Base-by-base conservation (phyloP, 345 rosid genomes). In the Eucalyptus lansdowneana region DNA sequence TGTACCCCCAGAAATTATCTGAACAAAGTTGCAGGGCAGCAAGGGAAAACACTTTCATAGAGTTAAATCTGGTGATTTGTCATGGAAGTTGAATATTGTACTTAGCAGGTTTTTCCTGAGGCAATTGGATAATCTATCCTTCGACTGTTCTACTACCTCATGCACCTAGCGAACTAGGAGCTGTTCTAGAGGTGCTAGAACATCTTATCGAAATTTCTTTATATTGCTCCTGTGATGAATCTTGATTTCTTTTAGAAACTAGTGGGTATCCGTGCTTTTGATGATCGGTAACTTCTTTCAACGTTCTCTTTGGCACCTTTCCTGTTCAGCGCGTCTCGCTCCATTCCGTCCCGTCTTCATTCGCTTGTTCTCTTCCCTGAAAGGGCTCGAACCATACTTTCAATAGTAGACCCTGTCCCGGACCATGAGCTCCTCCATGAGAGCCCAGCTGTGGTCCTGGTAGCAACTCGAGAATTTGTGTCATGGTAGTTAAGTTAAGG, bases 381-480 rank as follows among this genome's bases (percentile, higher is more conserved):
- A 53, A 19, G 58, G 58, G 10, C 56, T 19, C 10, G 2, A 0
- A 0, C 56, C 24, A 0, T 53, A 53, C 58, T 53, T 53, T 19
- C 58, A 19, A 92, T 89, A 95, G 91, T 94, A 89, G 12, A 92
- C 94, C 83, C 93, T 90, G 92, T 91, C 92, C 91, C 76, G 94
- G 8, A 90, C 60, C 83, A 92, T 96, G 90, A 96, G 91, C 54
- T 96, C 96, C 90, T 95, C 95, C 96, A 89, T 94, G 11, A 94
- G 88, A 83, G 95, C 94, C 98, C 97, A 89, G 89, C 95, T 93
- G 87, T 94, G 92, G 90, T 93, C 93, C 11, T 91, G 90, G 94
- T 94, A 96, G 89, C 96, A 94, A 72, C 89, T 92, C 51, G 95
- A 91, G 27, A 97, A 11, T 47, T 47, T 47, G 50, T 47, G 14